Conservation (phyloP, 192 early-diverging fungal species). For the Diversispora eburnea region DNA sequence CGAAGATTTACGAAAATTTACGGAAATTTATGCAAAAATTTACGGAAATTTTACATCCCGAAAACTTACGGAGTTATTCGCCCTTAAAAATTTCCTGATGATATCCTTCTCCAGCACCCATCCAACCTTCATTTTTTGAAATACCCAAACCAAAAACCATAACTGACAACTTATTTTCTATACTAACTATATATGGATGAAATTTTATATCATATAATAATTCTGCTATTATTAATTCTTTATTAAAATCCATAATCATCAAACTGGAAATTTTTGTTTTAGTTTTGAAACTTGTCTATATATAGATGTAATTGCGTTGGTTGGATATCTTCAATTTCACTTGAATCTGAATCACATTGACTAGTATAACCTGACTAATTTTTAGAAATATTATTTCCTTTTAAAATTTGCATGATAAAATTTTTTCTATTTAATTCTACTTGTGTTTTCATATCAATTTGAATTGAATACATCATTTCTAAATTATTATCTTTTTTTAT, state of each 20-base stretch:
- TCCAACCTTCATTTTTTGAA: background rate
- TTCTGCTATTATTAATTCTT: background rate
- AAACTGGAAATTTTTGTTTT: background rate
- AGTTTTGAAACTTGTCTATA: slow-evolving; percentile 2
- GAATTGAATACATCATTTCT: too few species aligned
- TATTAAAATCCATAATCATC: background rate
- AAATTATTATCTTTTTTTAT: too few species aligned
- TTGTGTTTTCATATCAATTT: too few species aligned
- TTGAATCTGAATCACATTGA: background rate
- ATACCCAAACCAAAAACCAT: background rate
- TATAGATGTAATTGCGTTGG: background rate
- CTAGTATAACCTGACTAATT: background rate
- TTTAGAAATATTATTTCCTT: background rate
- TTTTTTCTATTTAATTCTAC: background rate
- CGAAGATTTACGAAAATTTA: too few species aligned
- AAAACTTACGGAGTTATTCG: too few species aligned
- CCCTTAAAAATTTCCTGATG: too few species aligned
- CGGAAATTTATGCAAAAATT: too few species aligned
- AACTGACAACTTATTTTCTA: background rate
- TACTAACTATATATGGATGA: background rate
- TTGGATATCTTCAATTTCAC: background rate
- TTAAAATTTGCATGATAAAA: background rate
- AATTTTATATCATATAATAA: background rate
- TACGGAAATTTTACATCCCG: too few species aligned
- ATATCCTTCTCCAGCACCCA: background rate